Evolutionary conservation across 176 grass and related monocot genomes (phyloP).

Genomic region (Oryza coarctata): DNA sequence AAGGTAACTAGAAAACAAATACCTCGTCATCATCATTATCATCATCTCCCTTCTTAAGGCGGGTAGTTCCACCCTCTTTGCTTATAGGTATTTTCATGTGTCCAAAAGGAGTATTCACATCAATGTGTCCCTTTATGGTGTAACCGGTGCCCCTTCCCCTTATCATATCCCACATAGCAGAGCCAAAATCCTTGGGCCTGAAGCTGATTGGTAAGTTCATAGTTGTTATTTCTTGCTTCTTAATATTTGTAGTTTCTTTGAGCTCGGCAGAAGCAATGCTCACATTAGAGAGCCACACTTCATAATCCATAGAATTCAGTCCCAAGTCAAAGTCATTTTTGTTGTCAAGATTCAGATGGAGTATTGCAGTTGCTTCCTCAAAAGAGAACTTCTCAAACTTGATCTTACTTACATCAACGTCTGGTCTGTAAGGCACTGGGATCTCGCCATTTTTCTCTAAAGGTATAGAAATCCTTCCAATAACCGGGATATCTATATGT

Average conservation of each 20-base stretch:
- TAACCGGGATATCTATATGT: conserved; percentile 70
- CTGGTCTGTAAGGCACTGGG: conserved; percentile 80
- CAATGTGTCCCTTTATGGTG: conserved; percentile 78
- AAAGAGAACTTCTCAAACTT: conserved; percentile 79
- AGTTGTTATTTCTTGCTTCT: conserved; percentile 66
- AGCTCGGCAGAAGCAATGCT: conserved; percentile 71
- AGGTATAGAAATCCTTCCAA: conserved; percentile 74
- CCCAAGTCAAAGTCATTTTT: conserved; percentile 89
- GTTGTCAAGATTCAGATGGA: conserved; percentile 86
- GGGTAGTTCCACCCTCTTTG: conserved; percentile 78
- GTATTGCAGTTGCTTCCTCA: conserved; percentile 58
- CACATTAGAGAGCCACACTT: conserved; percentile 70
- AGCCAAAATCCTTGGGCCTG: conserved; percentile 87
- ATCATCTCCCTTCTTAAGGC: conserved; percentile 66
- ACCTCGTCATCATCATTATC: conserved; percentile 53
- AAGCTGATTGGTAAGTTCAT: conserved; percentile 86
- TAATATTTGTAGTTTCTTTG: conserved; percentile 54
- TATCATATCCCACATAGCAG: conserved; percentile 97
- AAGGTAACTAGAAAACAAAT: conserved; percentile 4
- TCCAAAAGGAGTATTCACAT: conserved; percentile 90
- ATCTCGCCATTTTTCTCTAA: conserved; percentile 86
- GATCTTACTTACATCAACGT: conserved; percentile 65
- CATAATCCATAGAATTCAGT: conserved; percentile 76
- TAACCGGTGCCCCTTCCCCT: conserved; percentile 84
- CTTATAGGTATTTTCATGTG: conserved; percentile 86